These are phyloP conservation scores for Omphalea diandra DNA, from an alignment of 441 rosid species.

Conservation along the genomic window DNA sequence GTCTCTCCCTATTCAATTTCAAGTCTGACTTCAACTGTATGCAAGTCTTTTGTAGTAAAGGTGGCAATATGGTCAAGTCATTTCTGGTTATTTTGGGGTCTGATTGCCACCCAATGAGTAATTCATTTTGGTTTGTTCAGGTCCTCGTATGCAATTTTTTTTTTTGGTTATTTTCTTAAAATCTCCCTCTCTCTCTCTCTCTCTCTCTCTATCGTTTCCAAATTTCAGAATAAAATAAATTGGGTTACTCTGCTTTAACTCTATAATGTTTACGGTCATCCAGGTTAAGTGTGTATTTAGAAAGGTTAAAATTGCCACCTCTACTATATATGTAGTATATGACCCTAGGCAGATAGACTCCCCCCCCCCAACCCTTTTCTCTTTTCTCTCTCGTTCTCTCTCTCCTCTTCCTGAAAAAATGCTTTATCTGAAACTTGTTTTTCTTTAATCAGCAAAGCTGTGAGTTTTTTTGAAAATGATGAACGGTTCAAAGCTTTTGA, in stretches of 20 bases:
- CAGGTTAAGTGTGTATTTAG: not conserved
- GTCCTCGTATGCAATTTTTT: not conserved
- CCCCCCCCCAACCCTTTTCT: too few relatives aligned
- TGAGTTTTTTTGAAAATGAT: constrained; percentile 85
- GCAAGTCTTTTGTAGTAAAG: constrained; percentile 1
- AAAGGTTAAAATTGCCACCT: constrained; percentile 1
- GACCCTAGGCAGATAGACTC: not conserved
- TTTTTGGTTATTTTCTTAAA: too few relatives aligned
- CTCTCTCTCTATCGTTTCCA: too few relatives aligned
- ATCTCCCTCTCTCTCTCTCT: not conserved
- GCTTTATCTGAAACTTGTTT: constrained; percentile 31
- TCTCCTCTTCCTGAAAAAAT: too few relatives aligned
- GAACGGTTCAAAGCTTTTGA: constrained; percentile 96
- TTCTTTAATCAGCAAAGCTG: constrained; percentile 68
- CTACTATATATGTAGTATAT: constrained; percentile 19
- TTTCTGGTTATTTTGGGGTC: not conserved
- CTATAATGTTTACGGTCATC: too few relatives aligned
- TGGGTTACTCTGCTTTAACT: too few relatives aligned
- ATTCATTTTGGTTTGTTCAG: not conserved
- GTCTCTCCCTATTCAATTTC: constrained; percentile 19
- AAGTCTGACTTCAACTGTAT: constrained; percentile 13
- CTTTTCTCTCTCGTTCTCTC: too few relatives aligned
- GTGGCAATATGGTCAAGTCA: not conserved
- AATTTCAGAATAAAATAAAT: too few relatives aligned
- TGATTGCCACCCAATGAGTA: too few relatives aligned